Percentiles rank a stretch among this genome's conserved stretches.
phyloP scores from a whole-genome alignment of 768 basidiomycete genomes.

The Zangia roseola region DNA sequence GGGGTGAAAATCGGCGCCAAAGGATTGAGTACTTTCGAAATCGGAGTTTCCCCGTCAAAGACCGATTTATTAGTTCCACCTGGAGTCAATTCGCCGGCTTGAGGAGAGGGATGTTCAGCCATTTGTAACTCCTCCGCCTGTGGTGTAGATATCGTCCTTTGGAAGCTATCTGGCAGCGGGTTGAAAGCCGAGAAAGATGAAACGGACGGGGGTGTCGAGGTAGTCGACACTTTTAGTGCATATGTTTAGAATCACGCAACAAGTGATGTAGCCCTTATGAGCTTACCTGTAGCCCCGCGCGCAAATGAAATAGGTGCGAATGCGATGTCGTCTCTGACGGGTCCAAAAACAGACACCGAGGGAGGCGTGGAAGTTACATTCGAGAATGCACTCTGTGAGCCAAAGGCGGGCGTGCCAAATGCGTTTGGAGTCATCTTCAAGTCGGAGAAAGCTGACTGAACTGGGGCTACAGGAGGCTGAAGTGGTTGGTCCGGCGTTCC shows the following conservation, averaged over 20 bases:
- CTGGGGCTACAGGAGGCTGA: slow-evolving; percentile 12
- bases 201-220: background rate
- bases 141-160: background rate
- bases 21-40: slow-evolving; percentile 17
- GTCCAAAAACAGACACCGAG: slow-evolving; percentile 7
- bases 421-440: slow-evolving; percentile 33
- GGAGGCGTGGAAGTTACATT: background rate
- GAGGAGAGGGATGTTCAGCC: background rate
- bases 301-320: background rate
- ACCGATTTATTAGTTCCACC: background rate
- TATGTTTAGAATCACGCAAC: background rate
- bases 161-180: background rate
- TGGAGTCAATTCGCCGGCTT: background rate
- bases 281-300: slow-evolving; percentile 15
- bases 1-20: slow-evolving; percentile 19
- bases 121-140: slow-evolving; percentile 1
- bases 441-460: slow-evolving; percentile 35
- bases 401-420: slow-evolving; percentile 31
- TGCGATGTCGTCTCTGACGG: background rate
- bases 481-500: slow-evolving; percentile 9
- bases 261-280: background rate
- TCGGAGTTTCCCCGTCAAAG: slow-evolving; percentile 4
- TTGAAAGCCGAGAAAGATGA: slow-evolving; percentile 1
- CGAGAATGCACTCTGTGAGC: slow-evolving; percentile 5
- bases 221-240: background rate